A percentile compares a stretch with the other conserved stretches of the same genome.
Conservation (phyloP, 106 monocot genomes). For the Acorus calamus region DNA sequence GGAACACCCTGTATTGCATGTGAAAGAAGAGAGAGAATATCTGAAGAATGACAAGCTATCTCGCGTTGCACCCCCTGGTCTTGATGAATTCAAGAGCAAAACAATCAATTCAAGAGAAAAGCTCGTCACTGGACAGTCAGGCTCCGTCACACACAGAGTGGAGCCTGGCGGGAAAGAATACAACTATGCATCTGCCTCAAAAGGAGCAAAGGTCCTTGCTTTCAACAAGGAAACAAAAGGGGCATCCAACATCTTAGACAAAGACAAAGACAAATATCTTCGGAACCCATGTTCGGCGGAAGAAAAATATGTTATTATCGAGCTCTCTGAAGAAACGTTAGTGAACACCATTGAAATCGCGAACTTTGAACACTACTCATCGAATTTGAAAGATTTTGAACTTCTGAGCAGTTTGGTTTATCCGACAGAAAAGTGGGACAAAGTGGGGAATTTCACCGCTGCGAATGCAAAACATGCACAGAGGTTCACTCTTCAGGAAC, state of each 20-base stretch:
- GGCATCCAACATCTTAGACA: constrained; percentile 70
- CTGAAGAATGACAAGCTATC: constrained; percentile 42
- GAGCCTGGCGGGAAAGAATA: constrained; percentile 82
- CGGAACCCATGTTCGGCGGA: constrained; percentile 91
- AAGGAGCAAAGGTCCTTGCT: constrained; percentile 74
- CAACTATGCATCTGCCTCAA: constrained; percentile 74
- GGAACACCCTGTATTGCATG: constrained; percentile 5
- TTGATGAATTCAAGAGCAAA: constrained; percentile 74
- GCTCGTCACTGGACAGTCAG: constrained; percentile 20
- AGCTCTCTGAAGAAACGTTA: constrained; percentile 90
- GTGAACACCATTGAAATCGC: constrained; percentile 65
- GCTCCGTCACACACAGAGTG: constrained; percentile 42
- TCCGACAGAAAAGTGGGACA: constrained; percentile 69
- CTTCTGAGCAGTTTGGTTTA: constrained; percentile 59
- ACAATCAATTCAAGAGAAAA: constrained; percentile 46
- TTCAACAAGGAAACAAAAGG: constrained; percentile 92
- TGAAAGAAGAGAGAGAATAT: constrained; percentile 14
- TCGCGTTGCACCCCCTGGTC: constrained; percentile 38
- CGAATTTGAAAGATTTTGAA: constrained; percentile 81
- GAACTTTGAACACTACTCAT: constrained; percentile 88
- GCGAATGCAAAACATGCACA: constrained; percentile 70
- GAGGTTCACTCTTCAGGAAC: constrained; percentile 56
- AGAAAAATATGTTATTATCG: constrained; percentile 69
- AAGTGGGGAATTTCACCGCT: constrained; percentile 66
- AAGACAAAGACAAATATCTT: constrained; percentile 84